A percentile compares a stretch with the other conserved stretches of the same genome.
Evolutionary conservation across 768 basidiomycete genomes (phyloP).

Genomic region (Termitomyces sp.): DNA sequence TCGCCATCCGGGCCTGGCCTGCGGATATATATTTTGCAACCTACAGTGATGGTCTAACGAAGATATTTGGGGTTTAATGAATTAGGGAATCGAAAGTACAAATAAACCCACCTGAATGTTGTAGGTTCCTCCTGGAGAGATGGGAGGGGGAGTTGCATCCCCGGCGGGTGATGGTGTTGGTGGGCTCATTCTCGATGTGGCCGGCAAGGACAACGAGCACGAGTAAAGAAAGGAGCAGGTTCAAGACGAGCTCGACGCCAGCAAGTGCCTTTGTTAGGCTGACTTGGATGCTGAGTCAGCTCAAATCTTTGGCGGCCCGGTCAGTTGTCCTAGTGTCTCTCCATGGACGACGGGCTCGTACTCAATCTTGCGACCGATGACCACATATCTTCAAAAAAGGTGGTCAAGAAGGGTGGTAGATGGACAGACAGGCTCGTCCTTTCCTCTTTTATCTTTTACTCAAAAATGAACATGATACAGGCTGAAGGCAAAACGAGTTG

Average conservation of each 20-base stretch:
- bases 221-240: not conserved
- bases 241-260: constrained; percentile 1
- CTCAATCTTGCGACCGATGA: constrained; percentile 61
- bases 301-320: not conserved
- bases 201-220: not conserved
- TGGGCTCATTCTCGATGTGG: constrained; percentile 24
- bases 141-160: constrained; percentile 55
- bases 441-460: constrained; percentile 14
- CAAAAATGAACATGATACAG: constrained; percentile 32
- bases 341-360: constrained; percentile 73
- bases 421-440: constrained; percentile 72
- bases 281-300: constrained; percentile 22
- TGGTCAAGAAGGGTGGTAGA: constrained; percentile 55
- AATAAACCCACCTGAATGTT: constrained; percentile 59
- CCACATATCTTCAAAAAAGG: constrained; percentile 20
- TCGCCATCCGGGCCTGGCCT: constrained; percentile 74
- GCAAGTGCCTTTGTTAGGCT: constrained; percentile 2
- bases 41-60: constrained; percentile 77
- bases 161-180: constrained; percentile 35
- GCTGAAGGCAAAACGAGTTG: constrained; percentile 69
- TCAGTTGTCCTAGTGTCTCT: not conserved
- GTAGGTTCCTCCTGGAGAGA: constrained; percentile 75
- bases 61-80: constrained; percentile 25
- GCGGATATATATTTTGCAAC: constrained; percentile 93
- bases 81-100: constrained; percentile 6